Percentiles rank a stretch among this genome's conserved stretches.
Conservation (phyloP, 495 filamentous ascomycete genomes). For the Recurvomyces mirabilis region DNA sequence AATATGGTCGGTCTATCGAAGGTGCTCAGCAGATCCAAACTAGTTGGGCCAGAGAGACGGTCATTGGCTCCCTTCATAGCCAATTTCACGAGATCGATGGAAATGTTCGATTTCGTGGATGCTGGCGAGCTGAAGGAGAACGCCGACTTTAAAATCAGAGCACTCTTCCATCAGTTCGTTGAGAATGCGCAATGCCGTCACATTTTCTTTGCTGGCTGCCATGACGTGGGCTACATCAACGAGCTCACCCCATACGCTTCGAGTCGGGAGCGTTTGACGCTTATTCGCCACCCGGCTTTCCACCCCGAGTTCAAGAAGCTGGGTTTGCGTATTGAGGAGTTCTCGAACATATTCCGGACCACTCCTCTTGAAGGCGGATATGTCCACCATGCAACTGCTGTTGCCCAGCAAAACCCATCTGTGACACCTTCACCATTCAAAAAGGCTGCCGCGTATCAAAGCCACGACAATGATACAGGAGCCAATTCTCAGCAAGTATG, state of each 20-base stretch:
- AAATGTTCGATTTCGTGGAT: slow-evolving; percentile 51
- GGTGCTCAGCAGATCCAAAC: slow-evolving; percentile 36
- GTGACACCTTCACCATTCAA: slow-evolving; percentile 5
- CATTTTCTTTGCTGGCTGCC: slow-evolving; percentile 54
- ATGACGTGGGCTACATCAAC: slow-evolving; percentile 49
- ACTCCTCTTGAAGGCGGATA: slow-evolving; percentile 12
- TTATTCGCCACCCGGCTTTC: slow-evolving; percentile 34
- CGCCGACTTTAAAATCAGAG: slow-evolving; percentile 52
- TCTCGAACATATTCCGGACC: slow-evolving; percentile 24
- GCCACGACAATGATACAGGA: not conserved
- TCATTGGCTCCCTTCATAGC: slow-evolving; percentile 41
- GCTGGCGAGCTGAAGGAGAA: slow-evolving; percentile 51
- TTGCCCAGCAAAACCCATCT: not conserved
- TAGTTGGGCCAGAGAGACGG: slow-evolving; percentile 40
- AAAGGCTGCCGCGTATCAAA: not conserved
- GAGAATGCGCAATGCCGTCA: slow-evolving; percentile 55
- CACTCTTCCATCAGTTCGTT: slow-evolving; percentile 45
- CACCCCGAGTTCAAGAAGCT: slow-evolving; percentile 24
- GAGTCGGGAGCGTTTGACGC: slow-evolving; percentile 36
- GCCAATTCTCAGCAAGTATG: slow-evolving; percentile 11
- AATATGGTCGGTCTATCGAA: slow-evolving; percentile 46
- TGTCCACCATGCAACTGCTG: not conserved
- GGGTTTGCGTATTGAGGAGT: slow-evolving; percentile 24
- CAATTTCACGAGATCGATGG: slow-evolving; percentile 48
- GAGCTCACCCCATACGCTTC: slow-evolving; percentile 40